These are phyloP conservation scores for Fusarium pilosicola DNA, from an alignment of 2,329 filamentous ascomycete species.

Conservation along the genomic window DNA sequence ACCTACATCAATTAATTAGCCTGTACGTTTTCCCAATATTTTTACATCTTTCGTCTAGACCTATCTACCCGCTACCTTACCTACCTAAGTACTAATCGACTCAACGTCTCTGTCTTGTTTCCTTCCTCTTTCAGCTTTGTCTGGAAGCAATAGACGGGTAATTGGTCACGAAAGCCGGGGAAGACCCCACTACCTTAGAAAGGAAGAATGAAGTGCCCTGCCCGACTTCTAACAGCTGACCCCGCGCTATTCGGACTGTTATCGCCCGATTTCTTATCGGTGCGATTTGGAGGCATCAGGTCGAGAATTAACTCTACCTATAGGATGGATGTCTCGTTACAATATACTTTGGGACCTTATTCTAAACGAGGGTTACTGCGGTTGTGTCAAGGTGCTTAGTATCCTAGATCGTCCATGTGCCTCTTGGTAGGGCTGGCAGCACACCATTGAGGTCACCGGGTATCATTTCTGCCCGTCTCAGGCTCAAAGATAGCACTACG, in stretches of 20 bases:
- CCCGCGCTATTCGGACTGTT: slow-evolving; percentile 25
- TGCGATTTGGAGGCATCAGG: background rate
- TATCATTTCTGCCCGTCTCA: background rate
- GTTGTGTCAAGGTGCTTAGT: background rate
- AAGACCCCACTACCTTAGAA: slow-evolving; percentile 11
- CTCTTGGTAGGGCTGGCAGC: slow-evolving; percentile 5
- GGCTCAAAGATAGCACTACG: background rate
- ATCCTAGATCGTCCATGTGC: slow-evolving; percentile 1
- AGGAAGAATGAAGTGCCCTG: background rate
- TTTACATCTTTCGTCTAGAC: background rate
- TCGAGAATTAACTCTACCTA: background rate
- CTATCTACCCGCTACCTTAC: background rate
- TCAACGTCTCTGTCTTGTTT: slow-evolving; percentile 8
- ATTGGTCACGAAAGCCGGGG: slow-evolving; percentile 10
- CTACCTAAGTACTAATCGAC: background rate
- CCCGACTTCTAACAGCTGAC: slow-evolving; percentile 21
- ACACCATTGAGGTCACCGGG: slow-evolving; percentile 11
- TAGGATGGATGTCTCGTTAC: background rate
- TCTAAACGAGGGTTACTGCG: background rate
- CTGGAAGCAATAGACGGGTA: background rate
- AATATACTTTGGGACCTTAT: background rate
- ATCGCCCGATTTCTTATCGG: slow-evolving; percentile 26
- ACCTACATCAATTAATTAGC: background rate
- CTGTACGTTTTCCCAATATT: background rate
- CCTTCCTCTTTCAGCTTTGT: slow-evolving; percentile 24